Evolutionary conservation across 2,329 filamentous ascomycete species (phyloP), one percentile per base, ranked within the genome.

Genomic region (Verticillium tricorpus): DNA sequence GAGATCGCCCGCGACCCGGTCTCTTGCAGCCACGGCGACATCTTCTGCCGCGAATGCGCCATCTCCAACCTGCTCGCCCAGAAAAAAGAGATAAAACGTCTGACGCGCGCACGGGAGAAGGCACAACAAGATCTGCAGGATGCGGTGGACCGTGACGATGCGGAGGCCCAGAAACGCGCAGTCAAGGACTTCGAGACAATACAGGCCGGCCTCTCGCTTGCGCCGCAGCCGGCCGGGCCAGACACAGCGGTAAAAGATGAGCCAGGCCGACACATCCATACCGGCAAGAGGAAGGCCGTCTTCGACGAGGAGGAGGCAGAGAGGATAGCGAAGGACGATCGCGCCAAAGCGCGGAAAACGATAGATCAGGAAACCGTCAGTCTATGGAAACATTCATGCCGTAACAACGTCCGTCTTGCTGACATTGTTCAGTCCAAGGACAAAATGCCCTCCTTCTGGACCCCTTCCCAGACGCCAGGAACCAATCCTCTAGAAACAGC

Each of bases 31-130:
- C 85, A 88, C 66, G 94, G 94, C 64, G 93, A 98, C 74, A 82
- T 99, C 15, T 98, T 98, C 79, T 99, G 94, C 75, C 88, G 92
- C 68, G 95, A 98, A 78, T 99, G 94, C 78, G 93, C 93, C 9
- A 85, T 98, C 60, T 88, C 82, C 67, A 97, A 98, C 70, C 87
- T 99, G n/a, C 82, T 98, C 1, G 85, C 92, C 1, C 94, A 99
- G 76, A 89, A 92, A 68, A 91, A 93, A 77, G 95, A 98, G 72
- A 93, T 96, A 66, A 95, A 93, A 73, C 86, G 95, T 0, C 72
- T 91, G 2, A 91, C 92, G 64, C 89, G 86, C 67, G 82, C 85
- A 25, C 81, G 85, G 22, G 87, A 89, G 66, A 78, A 83, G 34
- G 84, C 86, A 32, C 80, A 82, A 64, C 81, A 84, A 60, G 89